These are phyloP conservation scores for Pichia kudriavzevii DNA, from an alignment of 1,139 yeast genomes.

Conservation along the genomic window DNA sequence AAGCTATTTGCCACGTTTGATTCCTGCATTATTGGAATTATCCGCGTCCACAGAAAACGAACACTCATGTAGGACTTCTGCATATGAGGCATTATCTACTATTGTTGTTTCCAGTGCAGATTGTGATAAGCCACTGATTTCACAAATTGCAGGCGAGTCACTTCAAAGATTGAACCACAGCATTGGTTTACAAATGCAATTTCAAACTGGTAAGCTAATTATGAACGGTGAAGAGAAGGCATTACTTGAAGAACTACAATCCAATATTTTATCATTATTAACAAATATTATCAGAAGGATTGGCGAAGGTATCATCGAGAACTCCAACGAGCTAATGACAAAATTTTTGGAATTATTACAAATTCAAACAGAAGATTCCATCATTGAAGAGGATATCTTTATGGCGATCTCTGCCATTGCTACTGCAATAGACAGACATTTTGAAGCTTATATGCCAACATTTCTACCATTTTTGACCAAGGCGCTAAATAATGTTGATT, in stretches of 20 bases:
- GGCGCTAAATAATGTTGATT: slow-evolving; percentile 76
- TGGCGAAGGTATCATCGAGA: slow-evolving; percentile 55
- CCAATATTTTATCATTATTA: slow-evolving; percentile 75
- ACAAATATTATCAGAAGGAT: slow-evolving; percentile 85
- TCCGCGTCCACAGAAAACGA: slow-evolving; percentile 75
- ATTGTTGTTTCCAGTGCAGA: slow-evolving; percentile 69
- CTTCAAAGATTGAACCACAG: slow-evolving; percentile 67
- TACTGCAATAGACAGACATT: slow-evolving; percentile 61
- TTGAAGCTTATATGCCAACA: slow-evolving; percentile 68
- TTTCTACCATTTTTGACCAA: slow-evolving; percentile 74
- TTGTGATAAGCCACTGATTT: slow-evolving; percentile 62
- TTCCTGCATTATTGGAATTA: slow-evolving; percentile 63
- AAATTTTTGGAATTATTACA: slow-evolving; percentile 65
- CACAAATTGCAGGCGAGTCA: slow-evolving; percentile 67
- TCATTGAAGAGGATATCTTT: slow-evolving; percentile 89
- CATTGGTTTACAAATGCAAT: slow-evolving; percentile 43
- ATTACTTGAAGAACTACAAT: slow-evolving; percentile 82
- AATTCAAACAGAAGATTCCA: slow-evolving; percentile 55
- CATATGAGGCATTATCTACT: slow-evolving; percentile 86
- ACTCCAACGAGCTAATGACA: slow-evolving; percentile 80
- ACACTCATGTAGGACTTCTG: slow-evolving; percentile 84
- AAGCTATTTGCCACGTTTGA: slow-evolving; percentile 58
- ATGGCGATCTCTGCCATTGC: slow-evolving; percentile 90
- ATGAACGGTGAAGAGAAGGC: slow-evolving; percentile 59
- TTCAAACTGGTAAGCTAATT: slow-evolving; percentile 15